A percentile compares a stretch with the other conserved stretches of the same genome.
Evolutionary conservation across 1,284 basidiomycete genomes (phyloP).

Genomic region (Leccinum subrobustum): DNA sequence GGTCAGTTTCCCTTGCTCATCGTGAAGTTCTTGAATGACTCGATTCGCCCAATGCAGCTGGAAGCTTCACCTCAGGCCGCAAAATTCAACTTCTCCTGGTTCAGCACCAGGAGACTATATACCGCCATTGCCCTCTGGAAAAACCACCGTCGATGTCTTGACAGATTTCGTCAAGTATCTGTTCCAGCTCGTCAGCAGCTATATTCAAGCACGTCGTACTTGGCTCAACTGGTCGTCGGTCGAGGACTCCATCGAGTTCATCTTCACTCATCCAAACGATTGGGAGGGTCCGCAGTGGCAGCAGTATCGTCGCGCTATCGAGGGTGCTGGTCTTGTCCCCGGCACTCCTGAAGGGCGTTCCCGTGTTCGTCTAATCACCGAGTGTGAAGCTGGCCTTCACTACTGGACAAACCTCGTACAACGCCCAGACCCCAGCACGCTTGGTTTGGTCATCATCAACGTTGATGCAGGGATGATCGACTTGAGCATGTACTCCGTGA

Average conservation of each 20-base stretch:
- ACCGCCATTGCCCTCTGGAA: not conserved
- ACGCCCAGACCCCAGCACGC: not conserved
- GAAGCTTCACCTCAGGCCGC: not conserved
- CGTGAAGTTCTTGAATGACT: not conserved
- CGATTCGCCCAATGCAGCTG: not conserved
- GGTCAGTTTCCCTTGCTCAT: not conserved
- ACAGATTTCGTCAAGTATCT: constrained; percentile 11
- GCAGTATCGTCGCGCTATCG: constrained; percentile 34
- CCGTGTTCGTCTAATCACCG: constrained; percentile 43
- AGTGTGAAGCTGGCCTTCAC: constrained; percentile 49
- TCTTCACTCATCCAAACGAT: constrained; percentile 21
- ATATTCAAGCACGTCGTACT: too few species aligned
- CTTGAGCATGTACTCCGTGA: not conserved
- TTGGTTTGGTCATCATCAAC: not conserved
- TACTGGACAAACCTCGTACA: constrained; percentile 40
- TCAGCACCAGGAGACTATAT: not conserved
- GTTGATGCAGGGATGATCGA: not conserved
- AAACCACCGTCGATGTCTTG: constrained; percentile 40
- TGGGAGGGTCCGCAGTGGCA: constrained; percentile 35
- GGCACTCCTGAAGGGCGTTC: constrained; percentile 9
- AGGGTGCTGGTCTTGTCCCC: constrained; percentile 31
- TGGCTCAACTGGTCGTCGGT: too few species aligned
- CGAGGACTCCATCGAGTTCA: not conserved
- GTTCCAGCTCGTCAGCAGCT: too few species aligned
- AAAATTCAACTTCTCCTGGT: not conserved